Evolutionary conservation across 2,329 filamentous ascomycete species (phyloP), one percentile per base, ranked within the genome.

Genomic region (Colletotrichum musae): DNA sequence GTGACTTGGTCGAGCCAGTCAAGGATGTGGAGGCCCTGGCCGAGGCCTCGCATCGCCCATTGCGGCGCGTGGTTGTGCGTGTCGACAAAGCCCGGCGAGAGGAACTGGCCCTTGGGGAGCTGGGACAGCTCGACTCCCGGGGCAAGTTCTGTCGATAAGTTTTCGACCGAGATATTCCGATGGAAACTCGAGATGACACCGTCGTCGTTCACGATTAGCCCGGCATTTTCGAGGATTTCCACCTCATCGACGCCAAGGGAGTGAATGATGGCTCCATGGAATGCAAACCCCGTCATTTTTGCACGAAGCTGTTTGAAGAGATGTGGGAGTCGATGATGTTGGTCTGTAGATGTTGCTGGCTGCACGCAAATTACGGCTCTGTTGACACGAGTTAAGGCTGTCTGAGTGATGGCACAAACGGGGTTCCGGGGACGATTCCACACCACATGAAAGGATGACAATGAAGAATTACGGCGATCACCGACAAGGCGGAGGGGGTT

Each of bases 1-100:
- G 91, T 92, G 28, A 91, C 82, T n/a, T 86, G 77, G 41, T 88
- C 82, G 1, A 92, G 82, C 91, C 91, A 93, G 74, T 91, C 87
- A 7, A 91, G 80, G 69, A 88, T 86, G 70, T 87, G 83, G 76
- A 86, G 79, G 51, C 86, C 80, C 73, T 86, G 83, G 5, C 84
- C 83, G 5, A 86, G 78, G 32, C 86, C 83, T 26, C 84, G 79
- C 77, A 83, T 82, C 15, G 83, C 78, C 82, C 83, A 87, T 72
- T 88, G 85, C 47, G 90, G 90, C 0, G 91, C 90, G 74, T 93
- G 91, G 70, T 91, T 91, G 77, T 92, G 91, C 1, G 89, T 92
- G 79, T 92, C 90, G 61, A 92, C 80, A 73, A 90, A 87, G 51
- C 88, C 88, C 0, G 89, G 88, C 65, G 89, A 84, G 56, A 90